Evolutionary conservation across 768 basidiomycete species (phyloP).

Genomic region (Mycena leptocephala): DNA sequence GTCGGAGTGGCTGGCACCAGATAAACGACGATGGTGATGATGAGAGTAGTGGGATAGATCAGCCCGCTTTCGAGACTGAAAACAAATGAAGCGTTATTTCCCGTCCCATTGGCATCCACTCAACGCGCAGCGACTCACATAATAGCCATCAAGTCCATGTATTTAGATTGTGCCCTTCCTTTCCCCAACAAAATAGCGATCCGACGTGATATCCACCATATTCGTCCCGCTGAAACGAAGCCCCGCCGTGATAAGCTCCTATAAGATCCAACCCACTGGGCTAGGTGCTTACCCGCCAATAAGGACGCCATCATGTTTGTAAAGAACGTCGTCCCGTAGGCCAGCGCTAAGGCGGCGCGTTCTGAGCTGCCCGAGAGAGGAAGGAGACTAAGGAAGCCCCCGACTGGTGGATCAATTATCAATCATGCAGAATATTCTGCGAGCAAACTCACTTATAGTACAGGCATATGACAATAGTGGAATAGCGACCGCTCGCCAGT

Average conservation of each 20-base stretch:
- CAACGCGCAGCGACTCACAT: slow-evolving; percentile 3
- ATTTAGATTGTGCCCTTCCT: not conserved
- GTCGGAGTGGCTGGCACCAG: not conserved
- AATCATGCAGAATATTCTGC: not conserved
- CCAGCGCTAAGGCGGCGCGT: not conserved
- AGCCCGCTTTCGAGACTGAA: not conserved
- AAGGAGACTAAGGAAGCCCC: not conserved
- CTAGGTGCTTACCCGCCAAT: not conserved
- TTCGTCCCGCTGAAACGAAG: slow-evolving; percentile 1
- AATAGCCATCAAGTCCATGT: slow-evolving; percentile 1
- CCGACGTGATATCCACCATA: slow-evolving; percentile 1
- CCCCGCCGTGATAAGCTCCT: not conserved
- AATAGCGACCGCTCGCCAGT: not conserved
- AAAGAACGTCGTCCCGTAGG: slow-evolving; percentile 5
- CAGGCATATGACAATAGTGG: not conserved
- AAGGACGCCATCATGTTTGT: not conserved
- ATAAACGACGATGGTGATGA: slow-evolving; percentile 8
- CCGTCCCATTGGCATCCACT: not conserved
- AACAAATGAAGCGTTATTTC: not conserved
- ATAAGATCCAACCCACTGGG: not conserved
- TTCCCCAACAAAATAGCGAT: slow-evolving; percentile 8
- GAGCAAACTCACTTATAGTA: not conserved
- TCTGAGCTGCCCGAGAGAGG: slow-evolving; percentile 1
- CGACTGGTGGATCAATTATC: not conserved
- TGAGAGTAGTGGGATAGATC: not conserved